Evolutionary conservation across 2,329 filamentous ascomycete species (phyloP), one percentile per base, ranked within the genome.

Genomic region (Alternaria sp.): DNA sequence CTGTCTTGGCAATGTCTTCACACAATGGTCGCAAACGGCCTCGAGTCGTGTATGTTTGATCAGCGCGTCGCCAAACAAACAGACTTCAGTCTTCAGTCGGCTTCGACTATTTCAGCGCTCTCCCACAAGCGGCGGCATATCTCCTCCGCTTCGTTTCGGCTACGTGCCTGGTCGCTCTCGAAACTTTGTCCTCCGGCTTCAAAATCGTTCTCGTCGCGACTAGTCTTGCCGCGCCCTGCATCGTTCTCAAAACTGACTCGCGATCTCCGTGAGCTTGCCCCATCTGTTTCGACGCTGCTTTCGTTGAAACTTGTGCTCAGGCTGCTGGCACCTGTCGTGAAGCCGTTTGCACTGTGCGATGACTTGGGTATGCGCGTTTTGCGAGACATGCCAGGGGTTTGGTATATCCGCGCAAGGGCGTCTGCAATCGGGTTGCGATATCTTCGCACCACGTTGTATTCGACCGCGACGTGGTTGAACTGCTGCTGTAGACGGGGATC

Each of bases 381-480:
- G 43, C 73, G 68, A n/a, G 71, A 65, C 40, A 73, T 68, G 22
- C 84, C 85, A 0, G 86, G 84, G 1, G 88, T 79, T 51, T 84
- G 81, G 30, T 83, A 76, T 11, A 90, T 74, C 27, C 87, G 82
- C 27, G 78, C 76, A 18, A 92, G 79, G 0, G 89, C 89, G 46
- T 89, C 85, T 5, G 85, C 87, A 18, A 92, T 83, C 0, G 90
- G 89, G 68, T 92, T 91, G 70, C 91, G 89, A 72, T 90, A 90
- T 45, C 90, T 84, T 55, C 90, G 85, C 34, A 93, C 89, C 9
- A 92, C 90, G n/a, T 89, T 83, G 74, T 92, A 92, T 72, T 92
- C 90, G 78, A 90, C 86, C 16, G 88, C 88, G 1, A 90, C 90
- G 48, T 88, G 85, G 74, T 92, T 90, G 55, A 92, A 84, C 50